phyloP scores from a whole-genome alignment of 345 rosid species.

The Eucalyptus coolabah region DNA sequence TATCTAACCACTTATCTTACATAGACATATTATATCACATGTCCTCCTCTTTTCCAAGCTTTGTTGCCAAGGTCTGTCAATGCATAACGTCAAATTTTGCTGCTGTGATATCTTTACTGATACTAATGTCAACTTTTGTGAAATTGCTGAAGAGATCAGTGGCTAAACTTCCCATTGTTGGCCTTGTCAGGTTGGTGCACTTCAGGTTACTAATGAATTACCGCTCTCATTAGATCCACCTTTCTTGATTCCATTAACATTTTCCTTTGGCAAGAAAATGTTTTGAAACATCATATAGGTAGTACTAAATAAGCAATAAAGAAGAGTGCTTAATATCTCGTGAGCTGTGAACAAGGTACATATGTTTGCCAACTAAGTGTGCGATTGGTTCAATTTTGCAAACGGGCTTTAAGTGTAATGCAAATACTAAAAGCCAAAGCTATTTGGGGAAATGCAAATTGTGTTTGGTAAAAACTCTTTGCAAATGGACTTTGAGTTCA shows the following conservation, averaged over 20 bases:
- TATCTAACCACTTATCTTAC: slow-evolving; percentile 82
- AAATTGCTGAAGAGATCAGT: slow-evolving; percentile 76
- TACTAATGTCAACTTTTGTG: neutral
- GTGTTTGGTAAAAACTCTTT: too few relatives aligned
- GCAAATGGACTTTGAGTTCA: too few relatives aligned
- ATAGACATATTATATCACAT: slow-evolving; percentile 86
- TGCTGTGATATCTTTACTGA: neutral
- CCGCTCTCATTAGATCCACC: neutral
- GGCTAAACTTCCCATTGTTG: slow-evolving; percentile 78
- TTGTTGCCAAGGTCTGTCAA: slow-evolving; percentile 78
- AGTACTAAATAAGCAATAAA: neutral
- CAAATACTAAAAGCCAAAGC: too few relatives aligned
- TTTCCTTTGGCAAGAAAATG: neutral
- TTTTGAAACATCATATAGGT: neutral
- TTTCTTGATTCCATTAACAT: neutral
- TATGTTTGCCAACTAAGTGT: neutral
- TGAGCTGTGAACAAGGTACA: neutral
- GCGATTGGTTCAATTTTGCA: too few relatives aligned
- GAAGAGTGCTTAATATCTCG: neutral
- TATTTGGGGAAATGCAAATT: too few relatives aligned
- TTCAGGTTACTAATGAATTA: neutral
- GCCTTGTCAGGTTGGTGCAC: slow-evolving; percentile 69
- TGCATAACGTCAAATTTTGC: neutral
- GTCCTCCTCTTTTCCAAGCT: slow-evolving; percentile 90
- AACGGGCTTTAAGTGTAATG: too few relatives aligned